Evolutionary conservation across 805 yeast species (phyloP).

Genomic region (Lipomyces yamanashiensis): DNA sequence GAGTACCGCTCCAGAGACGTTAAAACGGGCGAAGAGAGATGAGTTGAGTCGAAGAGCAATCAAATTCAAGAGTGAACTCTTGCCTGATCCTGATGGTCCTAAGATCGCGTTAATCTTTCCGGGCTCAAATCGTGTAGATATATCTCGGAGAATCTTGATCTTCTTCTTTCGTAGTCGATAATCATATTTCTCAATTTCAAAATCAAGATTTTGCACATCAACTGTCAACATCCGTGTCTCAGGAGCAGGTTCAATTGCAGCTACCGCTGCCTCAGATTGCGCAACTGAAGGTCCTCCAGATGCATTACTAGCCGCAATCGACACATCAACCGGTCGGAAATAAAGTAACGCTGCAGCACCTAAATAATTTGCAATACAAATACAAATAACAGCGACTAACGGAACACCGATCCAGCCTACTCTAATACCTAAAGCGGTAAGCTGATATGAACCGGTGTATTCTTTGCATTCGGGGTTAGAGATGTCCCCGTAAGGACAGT

Average conservation of each 20-base stretch:
- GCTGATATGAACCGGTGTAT: slow-evolving; percentile 59
- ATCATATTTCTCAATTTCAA: slow-evolving; percentile 36
- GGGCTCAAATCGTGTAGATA: slow-evolving; percentile 58
- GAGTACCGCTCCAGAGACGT: slow-evolving; percentile 51
- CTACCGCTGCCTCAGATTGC: background rate
- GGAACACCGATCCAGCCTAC: slow-evolving; percentile 70
- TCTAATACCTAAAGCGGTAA: slow-evolving; percentile 64
- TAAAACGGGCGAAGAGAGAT: slow-evolving; percentile 43
- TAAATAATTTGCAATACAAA: slow-evolving; percentile 60
- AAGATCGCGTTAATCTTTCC: slow-evolving; percentile 70
- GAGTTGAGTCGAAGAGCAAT: slow-evolving; percentile 63
- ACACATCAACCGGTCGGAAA: slow-evolving; percentile 56
- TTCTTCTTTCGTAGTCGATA: slow-evolving; percentile 26
- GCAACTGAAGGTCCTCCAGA: slow-evolving; percentile 8
- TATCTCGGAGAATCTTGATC: slow-evolving; percentile 51
- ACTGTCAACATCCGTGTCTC: slow-evolving; percentile 33
- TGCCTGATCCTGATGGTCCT: slow-evolving; percentile 86
- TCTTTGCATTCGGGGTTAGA: slow-evolving; percentile 51
- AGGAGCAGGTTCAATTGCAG: background rate
- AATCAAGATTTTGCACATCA: slow-evolving; percentile 39
- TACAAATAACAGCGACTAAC: slow-evolving; percentile 60
- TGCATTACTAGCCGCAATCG: slow-evolving; percentile 50
- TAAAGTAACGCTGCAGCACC: slow-evolving; percentile 56
- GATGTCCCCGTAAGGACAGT: slow-evolving; percentile 52
- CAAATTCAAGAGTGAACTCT: slow-evolving; percentile 66